phyloP scores from a whole-genome alignment of 2,329 filamentous ascomycete genomes.

The Pseudogymnoascus sp. region DNA sequence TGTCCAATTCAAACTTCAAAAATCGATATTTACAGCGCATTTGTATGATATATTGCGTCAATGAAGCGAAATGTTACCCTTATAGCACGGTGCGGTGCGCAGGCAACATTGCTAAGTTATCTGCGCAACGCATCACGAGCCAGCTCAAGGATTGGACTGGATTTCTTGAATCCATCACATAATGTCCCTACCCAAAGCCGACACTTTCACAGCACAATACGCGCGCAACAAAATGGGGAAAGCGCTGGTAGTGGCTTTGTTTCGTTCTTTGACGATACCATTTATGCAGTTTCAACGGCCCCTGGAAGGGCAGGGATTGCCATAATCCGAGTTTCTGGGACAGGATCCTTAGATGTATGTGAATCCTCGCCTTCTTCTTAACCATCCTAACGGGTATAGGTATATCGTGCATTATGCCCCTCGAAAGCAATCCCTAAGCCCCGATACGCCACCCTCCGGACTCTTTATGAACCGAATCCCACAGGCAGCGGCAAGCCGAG shows the following conservation, averaged over 20 bases:
- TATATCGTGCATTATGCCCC: conserved; percentile 60
- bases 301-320: conserved; percentile 83
- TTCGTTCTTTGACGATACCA: conserved; percentile 46
- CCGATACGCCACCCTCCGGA: conserved; percentile 64
- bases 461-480: conserved; percentile 55
- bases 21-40: neutral
- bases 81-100: neutral
- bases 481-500: conserved; percentile 31
- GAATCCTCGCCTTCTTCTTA: neutral
- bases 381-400: conserved; percentile 33
- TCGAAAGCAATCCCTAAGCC: conserved; percentile 45
- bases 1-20: neutral
- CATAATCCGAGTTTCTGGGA: conserved; percentile 78
- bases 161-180: neutral
- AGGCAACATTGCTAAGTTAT: neutral
- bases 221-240: neutral
- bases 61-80: conserved; percentile 2
- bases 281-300: conserved; percentile 87
- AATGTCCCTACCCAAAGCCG: neutral
- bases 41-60: conserved; percentile 1
- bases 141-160: neutral
- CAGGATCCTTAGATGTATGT: conserved; percentile 60
- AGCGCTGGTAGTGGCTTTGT: neutral
- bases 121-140: neutral
- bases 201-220: neutral